Base-by-base conservation (phyloP, 176 grass and related monocot species). In the Aegilops sharonensis region DNA sequence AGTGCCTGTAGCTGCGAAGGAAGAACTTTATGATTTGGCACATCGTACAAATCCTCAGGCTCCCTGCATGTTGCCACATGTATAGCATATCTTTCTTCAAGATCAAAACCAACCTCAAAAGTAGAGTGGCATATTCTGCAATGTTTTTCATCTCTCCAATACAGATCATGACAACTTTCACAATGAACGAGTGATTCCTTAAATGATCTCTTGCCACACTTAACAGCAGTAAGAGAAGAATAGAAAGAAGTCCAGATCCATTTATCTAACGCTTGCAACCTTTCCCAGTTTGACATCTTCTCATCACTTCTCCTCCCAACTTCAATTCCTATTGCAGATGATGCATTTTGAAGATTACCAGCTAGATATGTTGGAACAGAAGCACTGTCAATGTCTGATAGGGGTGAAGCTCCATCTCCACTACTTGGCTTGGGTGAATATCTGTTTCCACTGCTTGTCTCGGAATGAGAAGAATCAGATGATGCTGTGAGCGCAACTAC, bases 81-180 rank as follows among this genome's bases (percentile, higher is more conserved):
- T 78, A 99, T 80, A 75, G 90, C 94, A 87, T 99, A 91, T 86
- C 85, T 92, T 91, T 96, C 97, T 92, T 99, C 97, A 39, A 95
- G 93, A 50, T 96, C 97, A 87, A 99, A 94, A 92, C 91, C 87
- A 78, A 99, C 91, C 73, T 99, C 92, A 54, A 99, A 99, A 34
- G 94, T 99, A 69, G 90, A 86, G 77, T 99, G 97, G 64, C 97
- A 99, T 88, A 85, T 90, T 83, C 94, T 95, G 57, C 97, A 99
- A 90, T 99, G 97, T 62, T 96, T 99, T 88, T 96, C 97, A 84
- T 96, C 97, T 93, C 94, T 94, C 97, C 97, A 99, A 63, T 92
- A 99, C 64, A 99, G 89, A 86, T 99, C 90, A 91, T 93, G 94
- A 72, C 94, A 99, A 83, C 85, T 88, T 79, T 90, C 92, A 89